Base-by-base conservation (phyloP, 2,329 filamentous ascomycete species). In the Pleomassaria siparia region DNA sequence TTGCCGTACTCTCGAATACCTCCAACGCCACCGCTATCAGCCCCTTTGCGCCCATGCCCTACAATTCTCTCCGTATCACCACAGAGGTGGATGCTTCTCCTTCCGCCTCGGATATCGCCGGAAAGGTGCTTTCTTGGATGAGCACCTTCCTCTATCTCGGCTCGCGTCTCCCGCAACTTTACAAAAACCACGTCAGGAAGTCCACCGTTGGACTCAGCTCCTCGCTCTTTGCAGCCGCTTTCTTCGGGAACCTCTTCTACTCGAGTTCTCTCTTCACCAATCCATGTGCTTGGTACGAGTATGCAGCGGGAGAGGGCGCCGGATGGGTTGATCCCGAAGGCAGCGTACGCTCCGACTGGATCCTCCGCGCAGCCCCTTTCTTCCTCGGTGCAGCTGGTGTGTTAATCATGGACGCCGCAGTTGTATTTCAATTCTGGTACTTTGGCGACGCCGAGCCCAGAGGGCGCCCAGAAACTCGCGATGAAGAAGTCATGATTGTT, bases 191-290 rank as follows among this genome's bases (percentile, higher is more conserved):
- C 62, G 59, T 72, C 42, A 81, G 83, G 40, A 80, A 81, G 60
- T 85, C 82, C 35, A 86, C 84, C 10, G 76, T 83, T 1, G 84
- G 84, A 3, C 77, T 87, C 8, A 82, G 78, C 0, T 82, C 83
- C 0, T 70, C 81, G 0, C 76, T 87, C 40, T 87, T 87, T 70
- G 72, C 80, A 30, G 84, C 84, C 4, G 84, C 84, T 2, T 87
- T 87, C 63, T 80, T 80, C 58, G 84, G 84, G 2, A 87, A 87
- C 59, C 70, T 85, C 33, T 86, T 86, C 72, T 87, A 87, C 71
- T 84, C 81, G 9, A 67, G 73, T 22, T 85, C 83, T 0, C 70
- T 87, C 3, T 66, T 84, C 26, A 79, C 82, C 2, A 87, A 86
- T 60, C 84, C 84, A 2, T 80, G 79, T 51, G 83, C 80, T 7